These are phyloP conservation scores for Symbiodinium natans DNA, from an alignment of 73 alveolate species.

Conservation along the genomic window DNA sequence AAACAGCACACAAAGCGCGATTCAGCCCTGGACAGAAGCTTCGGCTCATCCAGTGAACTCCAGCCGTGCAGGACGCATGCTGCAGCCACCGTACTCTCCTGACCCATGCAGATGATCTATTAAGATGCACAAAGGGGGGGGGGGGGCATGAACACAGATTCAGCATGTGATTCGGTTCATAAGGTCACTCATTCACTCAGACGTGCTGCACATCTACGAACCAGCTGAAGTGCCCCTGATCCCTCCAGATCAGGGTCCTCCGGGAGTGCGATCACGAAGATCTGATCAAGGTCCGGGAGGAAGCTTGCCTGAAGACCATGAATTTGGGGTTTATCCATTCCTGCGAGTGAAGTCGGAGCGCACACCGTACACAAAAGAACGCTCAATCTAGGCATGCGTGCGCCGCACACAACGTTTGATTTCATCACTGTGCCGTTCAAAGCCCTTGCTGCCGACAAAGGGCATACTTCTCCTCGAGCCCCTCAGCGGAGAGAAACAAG, in stretches of 20 bases:
- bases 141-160: neutral
- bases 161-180: no score
- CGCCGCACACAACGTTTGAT: no score
- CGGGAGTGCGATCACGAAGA: constrained; percentile 62
- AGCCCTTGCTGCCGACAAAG: neutral
- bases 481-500: constrained; percentile 42
- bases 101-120: neutral
- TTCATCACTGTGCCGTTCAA: no score
- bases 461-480: constrained; percentile 44
- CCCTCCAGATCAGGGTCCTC: neutral
- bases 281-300: constrained; percentile 49
- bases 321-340: no score
- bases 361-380: no score
- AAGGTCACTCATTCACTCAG: no score
- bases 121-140: neutral
- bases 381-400: no score
- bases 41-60: constrained; percentile 10
- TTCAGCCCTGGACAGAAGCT: constrained; percentile 30
- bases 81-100: constrained; percentile 67
- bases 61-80: constrained; percentile 51
- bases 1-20: neutral
- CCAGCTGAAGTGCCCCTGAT: neutral
- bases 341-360: no score
- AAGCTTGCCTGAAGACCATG: constrained; percentile 44
- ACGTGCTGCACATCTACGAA: no score